phyloP scores from a whole-genome alignment of 768 basidiomycete genomes.

The Rossbeevera mucosa region DNA sequence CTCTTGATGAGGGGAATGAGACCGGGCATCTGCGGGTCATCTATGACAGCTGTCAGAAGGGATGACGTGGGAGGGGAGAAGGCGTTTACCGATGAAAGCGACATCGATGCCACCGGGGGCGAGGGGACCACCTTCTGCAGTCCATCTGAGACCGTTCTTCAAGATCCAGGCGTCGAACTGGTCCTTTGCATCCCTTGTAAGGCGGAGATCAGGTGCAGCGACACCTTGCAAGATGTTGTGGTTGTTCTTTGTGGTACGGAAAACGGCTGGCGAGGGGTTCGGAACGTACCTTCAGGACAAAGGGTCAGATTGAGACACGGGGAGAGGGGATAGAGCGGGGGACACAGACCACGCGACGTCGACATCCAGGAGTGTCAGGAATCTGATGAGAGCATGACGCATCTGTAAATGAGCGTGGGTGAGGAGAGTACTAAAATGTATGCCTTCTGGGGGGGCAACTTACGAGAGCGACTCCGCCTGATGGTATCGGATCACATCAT shows the following conservation, averaged over 20 bases:
- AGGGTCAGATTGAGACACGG: slow-evolving; percentile 7
- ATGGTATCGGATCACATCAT: slow-evolving; percentile 13
- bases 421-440: slow-evolving; percentile 4
- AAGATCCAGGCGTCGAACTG: slow-evolving; percentile 84
- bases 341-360: slow-evolving; percentile 72
- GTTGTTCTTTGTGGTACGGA: slow-evolving; percentile 93
- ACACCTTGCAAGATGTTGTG: slow-evolving; percentile 96
- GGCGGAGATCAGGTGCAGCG: slow-evolving; percentile 68
- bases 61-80: neutral
- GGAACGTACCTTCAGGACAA: slow-evolving; percentile 61
- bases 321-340: slow-evolving; percentile 2
- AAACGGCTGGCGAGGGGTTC: slow-evolving; percentile 83
- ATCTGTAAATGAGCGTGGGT: slow-evolving; percentile 46
- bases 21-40: slow-evolving; percentile 93
- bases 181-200: slow-evolving; percentile 74
- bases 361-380: slow-evolving; percentile 75
- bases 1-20: slow-evolving; percentile 90
- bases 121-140: slow-evolving; percentile 77
- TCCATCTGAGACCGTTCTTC: slow-evolving; percentile 88
- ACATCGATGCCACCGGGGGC: slow-evolving; percentile 81
- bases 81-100: slow-evolving; percentile 71
- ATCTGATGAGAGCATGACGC: slow-evolving; percentile 90
- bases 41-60: slow-evolving; percentile 32
- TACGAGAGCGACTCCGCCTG: slow-evolving; percentile 91
- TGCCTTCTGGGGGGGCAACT: slow-evolving; percentile 32